Evolutionary conservation across 2,329 filamentous ascomycete genomes (phyloP), one percentile per base, ranked within the genome.

Genomic region (Cercospora zeae-maydis): DNA sequence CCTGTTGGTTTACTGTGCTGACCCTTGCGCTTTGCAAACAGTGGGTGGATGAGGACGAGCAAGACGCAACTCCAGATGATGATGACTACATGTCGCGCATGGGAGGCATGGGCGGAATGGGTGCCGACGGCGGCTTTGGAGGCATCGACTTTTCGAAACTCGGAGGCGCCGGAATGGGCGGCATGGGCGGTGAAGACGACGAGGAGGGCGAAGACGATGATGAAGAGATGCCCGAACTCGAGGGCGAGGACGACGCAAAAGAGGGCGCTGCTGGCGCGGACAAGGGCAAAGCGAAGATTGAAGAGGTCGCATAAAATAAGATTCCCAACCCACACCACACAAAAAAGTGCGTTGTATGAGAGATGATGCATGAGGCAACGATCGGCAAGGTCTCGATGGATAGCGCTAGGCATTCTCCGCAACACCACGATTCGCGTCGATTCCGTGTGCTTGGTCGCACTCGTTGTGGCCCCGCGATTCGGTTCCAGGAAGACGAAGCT

Each of bases 31-130:
- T 61, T 51, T 61, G 34, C 55, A 58, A 31, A 31, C 64, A 88
- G 86, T 97, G 93, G 93, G 91, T 96, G 74, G 93, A 97, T 72
- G 92, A 97, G 86, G 93, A 99, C 76, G 95, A 99, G 86, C 95
- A 99, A 83, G 90, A 98, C 75, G 92, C 92, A 79, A 88, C 86
- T 64, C 82, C 86, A 54, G 92, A 96, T 69, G 92, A 96, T 61
- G 93, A 96, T 78, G 78, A 81, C 70, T 79, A 78, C 75, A 80
- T 82, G 78, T 76, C 73, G 67, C 77, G 78, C 69, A 82, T 81
- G 79, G 79, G 79, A 69, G 78, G 70, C 51, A 73, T 74, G 70
- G 71, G 71, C 52, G 81, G 79, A 61, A 80, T 77, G 75, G 55
- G 57, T 34, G 78, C 76, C 55, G 62, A 63, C 39, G 66, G 66